Base-by-base conservation (phyloP, 768 basidiomycete species). In the Amanita phalloides region DNA sequence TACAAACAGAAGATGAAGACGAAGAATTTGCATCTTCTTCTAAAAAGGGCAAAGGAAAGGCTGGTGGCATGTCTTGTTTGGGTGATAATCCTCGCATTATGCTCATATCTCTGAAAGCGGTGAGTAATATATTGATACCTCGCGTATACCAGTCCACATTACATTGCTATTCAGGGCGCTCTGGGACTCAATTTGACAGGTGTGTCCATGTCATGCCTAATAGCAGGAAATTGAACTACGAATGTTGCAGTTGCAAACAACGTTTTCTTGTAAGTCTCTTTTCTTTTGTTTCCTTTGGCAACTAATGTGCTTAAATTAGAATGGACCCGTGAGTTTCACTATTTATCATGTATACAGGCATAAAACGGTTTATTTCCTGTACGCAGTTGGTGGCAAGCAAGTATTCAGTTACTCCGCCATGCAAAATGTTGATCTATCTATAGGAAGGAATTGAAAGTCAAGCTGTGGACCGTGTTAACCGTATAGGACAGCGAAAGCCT, bases 401-500 rank as follows among this genome's bases (percentile, higher is more conserved):
- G 61, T 58, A 39, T 25, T 21, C 33, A 10, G 8, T 33, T 14
- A 17, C 28, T 37, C 5, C 36, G 13, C 7, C 10, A 42, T 26
- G 10, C 30, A n/a, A 10, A n/a, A 54, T 47, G 39, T 14, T 53
- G 41, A 58, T 47, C 57, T 2, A n/a, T 20, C 39, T 51, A 60
- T 53, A 84, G 73, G 86, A 89, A 60, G 86, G 87, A 2, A 90
- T 90, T 33, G 88, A 90, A 65, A 83, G 81, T 57, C 87, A 91
- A 61, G 86, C 88, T 2, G 83, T 90, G 48, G 87, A 88, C 61
- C 70, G 86, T 57, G 85, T 84, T 51, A 90, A 90, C 58, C 79
- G 86, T 47, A 90, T 91, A 55, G 91, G 91, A 11, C 91, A 94
- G 64, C 86, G 66, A 56, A 90, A 84, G 62, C 70, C 77, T 1